phyloP scores from a whole-genome alignment of 148 eudicot species.

The Vaccinium darrowii region DNA sequence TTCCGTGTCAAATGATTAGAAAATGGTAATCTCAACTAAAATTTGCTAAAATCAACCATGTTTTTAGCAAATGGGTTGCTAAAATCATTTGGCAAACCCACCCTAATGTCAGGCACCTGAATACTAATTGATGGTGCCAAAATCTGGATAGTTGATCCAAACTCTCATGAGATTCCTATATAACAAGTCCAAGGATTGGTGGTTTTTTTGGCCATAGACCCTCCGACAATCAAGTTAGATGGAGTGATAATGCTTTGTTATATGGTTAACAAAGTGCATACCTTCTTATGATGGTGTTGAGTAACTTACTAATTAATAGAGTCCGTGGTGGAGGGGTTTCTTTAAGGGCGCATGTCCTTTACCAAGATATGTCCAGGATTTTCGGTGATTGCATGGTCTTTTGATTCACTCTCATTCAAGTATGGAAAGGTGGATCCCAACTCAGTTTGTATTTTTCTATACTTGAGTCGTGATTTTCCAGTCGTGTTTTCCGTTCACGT shows the following conservation, averaged over 20 bases:
- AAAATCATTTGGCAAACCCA: too few relatives aligned
- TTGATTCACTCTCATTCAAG: not conserved
- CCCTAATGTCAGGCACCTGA: not conserved
- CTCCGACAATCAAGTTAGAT: not conserved
- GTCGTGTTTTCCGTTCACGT: not conserved
- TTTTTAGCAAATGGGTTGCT: too few relatives aligned
- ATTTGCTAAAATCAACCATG: too few relatives aligned
- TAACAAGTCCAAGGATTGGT: not conserved
- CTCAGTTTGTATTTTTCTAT: not conserved
- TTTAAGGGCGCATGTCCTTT: not conserved
- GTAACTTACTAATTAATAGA: not conserved
- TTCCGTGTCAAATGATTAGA: not conserved
- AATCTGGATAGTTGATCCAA: not conserved
- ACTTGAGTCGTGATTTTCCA: not conserved
- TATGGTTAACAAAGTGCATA: too few relatives aligned
- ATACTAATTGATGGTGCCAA: not conserved
- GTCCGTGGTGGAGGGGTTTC: not conserved
- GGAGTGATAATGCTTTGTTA: too few relatives aligned
- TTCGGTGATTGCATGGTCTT: not conserved
- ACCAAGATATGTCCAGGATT: not conserved
- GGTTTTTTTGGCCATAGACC: not conserved
- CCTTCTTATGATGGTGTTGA: not conserved
- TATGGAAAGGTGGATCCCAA: not conserved
- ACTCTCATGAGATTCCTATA: not conserved
- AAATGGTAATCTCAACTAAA: too few relatives aligned